phyloP scores from a whole-genome alignment of 331 rosid genomes.

The Ulmus americana region DNA sequence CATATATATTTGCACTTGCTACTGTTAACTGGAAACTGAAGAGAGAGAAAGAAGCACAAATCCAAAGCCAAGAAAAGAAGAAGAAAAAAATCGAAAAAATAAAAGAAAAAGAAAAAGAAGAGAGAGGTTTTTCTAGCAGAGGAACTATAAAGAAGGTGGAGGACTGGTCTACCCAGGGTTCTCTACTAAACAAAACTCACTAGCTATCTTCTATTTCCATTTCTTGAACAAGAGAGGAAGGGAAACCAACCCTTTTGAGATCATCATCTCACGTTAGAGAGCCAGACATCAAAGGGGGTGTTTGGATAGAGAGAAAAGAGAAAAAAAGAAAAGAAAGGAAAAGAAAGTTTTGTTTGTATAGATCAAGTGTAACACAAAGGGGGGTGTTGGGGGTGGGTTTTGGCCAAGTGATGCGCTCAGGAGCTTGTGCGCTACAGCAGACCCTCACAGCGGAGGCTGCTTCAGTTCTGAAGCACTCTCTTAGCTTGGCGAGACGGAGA shows the following conservation, averaged over 20 bases:
- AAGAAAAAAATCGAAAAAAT: not conserved
- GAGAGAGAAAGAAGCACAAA: not conserved
- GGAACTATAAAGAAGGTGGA: conserved; percentile 68
- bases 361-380: not conserved
- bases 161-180: conserved; percentile 38
- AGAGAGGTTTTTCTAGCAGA: not conserved
- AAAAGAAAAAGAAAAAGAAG: not conserved
- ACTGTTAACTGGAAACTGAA: not conserved
- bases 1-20: not conserved
- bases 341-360: conserved; percentile 12
- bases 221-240: conserved; percentile 20
- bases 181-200: conserved; percentile 25
- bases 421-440: conserved; percentile 80
- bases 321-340: conserved; percentile 6
- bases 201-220: conserved; percentile 6
- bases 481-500: conserved; percentile 66
- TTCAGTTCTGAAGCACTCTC: conserved; percentile 87
- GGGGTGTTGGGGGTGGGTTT: conserved; percentile 56
- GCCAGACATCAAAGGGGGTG: conserved; percentile 19
- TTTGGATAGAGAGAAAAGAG: conserved; percentile 15
- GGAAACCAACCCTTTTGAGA: not conserved
- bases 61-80: not conserved
- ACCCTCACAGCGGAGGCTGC: conserved; percentile 99
- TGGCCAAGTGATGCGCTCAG: conserved; percentile 83
- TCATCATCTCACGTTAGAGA: conserved; percentile 12